Evolutionary conservation across 441 rosid species (phyloP), one percentile per base, ranked within the genome.

Genomic region (Geranium incanum): DNA sequence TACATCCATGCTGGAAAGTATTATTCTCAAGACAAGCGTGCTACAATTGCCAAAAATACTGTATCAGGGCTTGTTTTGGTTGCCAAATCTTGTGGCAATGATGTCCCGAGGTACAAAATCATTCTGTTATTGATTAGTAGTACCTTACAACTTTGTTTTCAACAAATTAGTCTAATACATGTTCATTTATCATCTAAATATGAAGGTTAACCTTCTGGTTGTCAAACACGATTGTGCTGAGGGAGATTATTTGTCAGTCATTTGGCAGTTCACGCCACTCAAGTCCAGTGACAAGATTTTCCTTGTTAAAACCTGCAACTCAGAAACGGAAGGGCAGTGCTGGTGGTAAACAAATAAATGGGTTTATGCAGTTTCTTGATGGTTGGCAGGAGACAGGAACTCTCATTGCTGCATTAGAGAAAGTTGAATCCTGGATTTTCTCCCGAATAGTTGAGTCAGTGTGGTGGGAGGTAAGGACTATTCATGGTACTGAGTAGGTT

Each of bases 71-170:
- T 95, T 70, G 83, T 88, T 74, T 79, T 88, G 79, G 95, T 86
- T 5, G 91, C 97, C 68, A 95, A 95, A 82, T 94, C 98, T 66
- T 95, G 99, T 77, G 98, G 98, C 68, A 89, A 92, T 75, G 98
- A 95, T 79, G 96, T 92, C 74, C 92, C 99, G 6, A 95, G 99
- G 99, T 94, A 86, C 55, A 23, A 4, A 7, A 45, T 12, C 11
- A 63, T 28, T 23, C 12, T 28, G 39, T 12, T 12, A 16, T 16
- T 55, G 62, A 19, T 71, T 69, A 16, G 21, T 38, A 69, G 72
- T 74, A 36, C 74, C 74, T 52, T 41, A 16, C 64, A 74, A 68
- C 18, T 50, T 68, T 41, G 60, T 72, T 76, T 66, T 77, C 38
- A 5, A 11, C 64, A 52, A 55, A 4, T 37, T 37, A 7, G 28